Evolutionary conservation across 441 rosid genomes (phyloP).

Genomic region (Flueggea neowawraea): DNA sequence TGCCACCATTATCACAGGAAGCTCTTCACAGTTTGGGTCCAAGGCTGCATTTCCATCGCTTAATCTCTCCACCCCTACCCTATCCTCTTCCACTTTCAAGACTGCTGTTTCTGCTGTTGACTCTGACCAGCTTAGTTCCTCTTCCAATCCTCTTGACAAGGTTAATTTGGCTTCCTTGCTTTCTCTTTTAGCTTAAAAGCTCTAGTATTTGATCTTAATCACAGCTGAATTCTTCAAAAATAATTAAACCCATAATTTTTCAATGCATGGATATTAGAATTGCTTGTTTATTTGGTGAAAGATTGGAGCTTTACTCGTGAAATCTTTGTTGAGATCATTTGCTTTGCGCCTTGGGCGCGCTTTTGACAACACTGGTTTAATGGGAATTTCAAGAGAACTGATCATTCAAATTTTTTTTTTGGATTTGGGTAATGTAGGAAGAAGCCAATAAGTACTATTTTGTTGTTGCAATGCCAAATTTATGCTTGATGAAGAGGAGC

Average conservation of each 20-base stretch:
- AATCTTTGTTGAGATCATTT: background rate
- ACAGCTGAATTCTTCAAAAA: too few relatives aligned
- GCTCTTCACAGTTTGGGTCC: conserved; percentile 7
- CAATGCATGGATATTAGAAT: too few relatives aligned
- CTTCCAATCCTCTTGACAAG: conserved; percentile 31
- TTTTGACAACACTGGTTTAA: background rate
- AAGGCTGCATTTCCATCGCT: conserved; percentile 12
- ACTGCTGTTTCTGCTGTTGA: conserved; percentile 41
- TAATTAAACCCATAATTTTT: too few relatives aligned
- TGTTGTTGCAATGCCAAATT: conserved; percentile 83
- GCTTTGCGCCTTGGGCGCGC: background rate
- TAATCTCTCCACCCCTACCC: conserved; percentile 4
- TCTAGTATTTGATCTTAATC: too few relatives aligned
- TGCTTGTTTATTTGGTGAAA: too few relatives aligned
- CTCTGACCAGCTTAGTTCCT: conserved; percentile 33
- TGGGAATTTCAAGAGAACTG: background rate
- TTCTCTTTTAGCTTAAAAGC: background rate
- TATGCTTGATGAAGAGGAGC: conserved; percentile 98
- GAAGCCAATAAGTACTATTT: conserved; percentile 55
- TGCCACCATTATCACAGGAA: background rate
- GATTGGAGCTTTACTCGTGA: too few relatives aligned
- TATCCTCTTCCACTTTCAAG: conserved; percentile 31
- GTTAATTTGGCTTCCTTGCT: conserved; percentile 15
- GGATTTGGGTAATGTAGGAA: conserved; percentile 18
- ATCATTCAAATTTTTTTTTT: background rate